Percentiles rank a stretch among this genome's conserved stretches.
phyloP scores from a whole-genome alignment of 225 moss, liverwort and hornwort genomes.

The Pseudoscleropodium purum region DNA sequence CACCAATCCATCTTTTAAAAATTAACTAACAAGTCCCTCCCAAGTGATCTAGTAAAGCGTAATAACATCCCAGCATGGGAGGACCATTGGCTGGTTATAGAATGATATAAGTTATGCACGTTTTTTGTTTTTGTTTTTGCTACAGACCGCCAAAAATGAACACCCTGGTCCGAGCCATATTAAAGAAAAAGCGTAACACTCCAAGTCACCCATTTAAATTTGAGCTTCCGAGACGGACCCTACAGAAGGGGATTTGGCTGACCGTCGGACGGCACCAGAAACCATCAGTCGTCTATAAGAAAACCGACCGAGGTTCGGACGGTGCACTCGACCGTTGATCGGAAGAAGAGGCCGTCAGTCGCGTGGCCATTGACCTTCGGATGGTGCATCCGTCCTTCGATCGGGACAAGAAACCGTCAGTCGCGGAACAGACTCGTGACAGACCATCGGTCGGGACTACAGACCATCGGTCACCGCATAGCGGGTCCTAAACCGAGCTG shows the following conservation, averaged over 20 bases:
- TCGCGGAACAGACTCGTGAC: background rate
- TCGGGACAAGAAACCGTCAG: background rate
- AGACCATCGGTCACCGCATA: background rate
- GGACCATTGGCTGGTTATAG: background rate
- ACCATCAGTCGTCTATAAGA: background rate
- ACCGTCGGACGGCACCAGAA: background rate
- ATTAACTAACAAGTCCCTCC: too few relatives aligned
- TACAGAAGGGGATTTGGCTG: too few relatives aligned
- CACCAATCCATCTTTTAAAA: too few relatives aligned
- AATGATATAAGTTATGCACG: too few relatives aligned
- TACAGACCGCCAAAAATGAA: background rate
- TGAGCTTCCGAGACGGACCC: too few relatives aligned
- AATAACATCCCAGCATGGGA: fast-evolving
- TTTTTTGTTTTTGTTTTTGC: background rate
- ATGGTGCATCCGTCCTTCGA: background rate
- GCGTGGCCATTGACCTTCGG: background rate
- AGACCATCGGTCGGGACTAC: background rate
- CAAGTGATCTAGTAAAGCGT: too few relatives aligned
- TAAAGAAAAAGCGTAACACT: too few relatives aligned
- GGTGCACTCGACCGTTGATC: background rate
- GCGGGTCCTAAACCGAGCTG: background rate
- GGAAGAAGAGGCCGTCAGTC: background rate
- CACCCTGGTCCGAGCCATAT: background rate
- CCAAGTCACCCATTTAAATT: background rate
- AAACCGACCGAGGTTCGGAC: background rate